Percentiles rank a stretch among this genome's conserved stretches.
phyloP scores from a whole-genome alignment of 805 yeast genomes.

The Suhomyces sp. region DNA sequence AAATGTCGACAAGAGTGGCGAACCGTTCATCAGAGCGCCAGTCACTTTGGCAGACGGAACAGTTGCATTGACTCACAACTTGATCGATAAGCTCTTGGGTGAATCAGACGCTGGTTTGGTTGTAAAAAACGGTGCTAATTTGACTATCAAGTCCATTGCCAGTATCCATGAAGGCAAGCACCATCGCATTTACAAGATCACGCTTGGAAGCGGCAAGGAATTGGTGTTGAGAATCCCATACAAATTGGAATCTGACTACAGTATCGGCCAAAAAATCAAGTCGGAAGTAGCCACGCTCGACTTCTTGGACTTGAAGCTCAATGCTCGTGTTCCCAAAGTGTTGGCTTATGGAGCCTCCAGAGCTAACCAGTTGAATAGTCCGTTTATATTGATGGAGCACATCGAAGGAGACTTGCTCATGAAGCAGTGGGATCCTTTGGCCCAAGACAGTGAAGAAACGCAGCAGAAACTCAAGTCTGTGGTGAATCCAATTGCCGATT shows the following conservation, averaged over 20 bases:
- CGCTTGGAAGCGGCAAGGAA: conserved; percentile 56
- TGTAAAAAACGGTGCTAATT: conserved; percentile 44
- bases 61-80: conserved; percentile 48
- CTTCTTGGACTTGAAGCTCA: conserved; percentile 63
- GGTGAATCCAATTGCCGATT: conserved; percentile 69
- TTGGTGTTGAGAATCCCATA: conserved; percentile 86
- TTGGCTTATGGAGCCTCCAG: conserved; percentile 60
- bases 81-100: conserved; percentile 43
- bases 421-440: conserved; percentile 88
- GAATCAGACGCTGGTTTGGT: conserved; percentile 38
- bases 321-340: conserved; percentile 70
- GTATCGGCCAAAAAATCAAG: conserved; percentile 65
- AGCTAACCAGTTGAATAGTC: conserved; percentile 63
- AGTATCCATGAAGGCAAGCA: conserved; percentile 94
- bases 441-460: conserved; percentile 51
- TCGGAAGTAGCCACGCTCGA: conserved; percentile 95
- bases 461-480: conserved; percentile 54
- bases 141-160: conserved; percentile 65
- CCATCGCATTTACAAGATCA: conserved; percentile 78
- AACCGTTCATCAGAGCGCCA: conserved; percentile 25
- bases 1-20: conserved; percentile 22
- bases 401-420: conserved; percentile 78
- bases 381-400: conserved; percentile 78
- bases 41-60: conserved; percentile 43
- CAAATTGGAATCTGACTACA: conserved; percentile 61